phyloP scores from a whole-genome alignment of 139 green algal genomes.

The Desmodesmus armatus region DNA sequence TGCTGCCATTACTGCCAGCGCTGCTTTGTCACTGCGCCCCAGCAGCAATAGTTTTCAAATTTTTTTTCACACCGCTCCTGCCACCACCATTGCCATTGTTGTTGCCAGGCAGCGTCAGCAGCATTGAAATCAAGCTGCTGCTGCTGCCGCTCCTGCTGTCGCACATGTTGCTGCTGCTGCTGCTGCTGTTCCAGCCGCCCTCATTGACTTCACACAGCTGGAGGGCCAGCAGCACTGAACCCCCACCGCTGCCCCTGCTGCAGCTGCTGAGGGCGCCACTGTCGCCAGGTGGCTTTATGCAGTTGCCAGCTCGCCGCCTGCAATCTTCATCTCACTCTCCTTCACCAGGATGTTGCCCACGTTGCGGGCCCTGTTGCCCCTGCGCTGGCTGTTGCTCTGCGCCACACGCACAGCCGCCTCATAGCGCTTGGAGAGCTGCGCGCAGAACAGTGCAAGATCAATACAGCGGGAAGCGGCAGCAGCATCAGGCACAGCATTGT shows the following conservation, averaged over 20 bases:
- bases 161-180: no score
- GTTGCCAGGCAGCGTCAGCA: neutral
- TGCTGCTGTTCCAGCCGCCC: no score
- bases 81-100: neutral
- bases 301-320: slow-evolving; percentile 11
- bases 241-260: no score
- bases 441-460: neutral
- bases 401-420: slow-evolving; percentile 49
- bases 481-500: slow-evolving; percentile 4
- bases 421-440: slow-evolving; percentile 43
- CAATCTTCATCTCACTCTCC: slow-evolving; percentile 38
- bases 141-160: no score
- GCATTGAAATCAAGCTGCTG: neutral
- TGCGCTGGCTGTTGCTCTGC: slow-evolving; percentile 37
- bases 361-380: slow-evolving; percentile 30
- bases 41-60: neutral
- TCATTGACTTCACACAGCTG: no score
- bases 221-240: no score
- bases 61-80: neutral
- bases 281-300: no score
- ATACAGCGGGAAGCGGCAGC: neutral
- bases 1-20: neutral
- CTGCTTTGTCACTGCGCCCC: neutral
- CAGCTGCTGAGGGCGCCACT: no score
- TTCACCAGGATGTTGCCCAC: slow-evolving; percentile 40